Percentiles rank a stretch among this genome's conserved stretches.
These are phyloP conservation scores for Lentinus brumalis DNA, from an alignment of 768 basidiomycete species.

Conservation along the genomic window DNA sequence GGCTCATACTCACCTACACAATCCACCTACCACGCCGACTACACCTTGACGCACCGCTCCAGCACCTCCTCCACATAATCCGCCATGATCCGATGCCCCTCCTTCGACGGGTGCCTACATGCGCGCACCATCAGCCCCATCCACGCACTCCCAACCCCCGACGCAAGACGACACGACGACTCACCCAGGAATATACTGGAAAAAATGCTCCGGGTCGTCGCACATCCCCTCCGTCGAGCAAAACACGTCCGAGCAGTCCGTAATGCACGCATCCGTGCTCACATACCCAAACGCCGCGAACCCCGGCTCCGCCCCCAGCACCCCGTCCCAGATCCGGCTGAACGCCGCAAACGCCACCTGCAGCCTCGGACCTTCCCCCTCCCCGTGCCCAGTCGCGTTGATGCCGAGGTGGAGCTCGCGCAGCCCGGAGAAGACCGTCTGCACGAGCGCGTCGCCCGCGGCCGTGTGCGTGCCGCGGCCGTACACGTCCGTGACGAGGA, in stretches of 20 bases:
- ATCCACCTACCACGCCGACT: not conserved
- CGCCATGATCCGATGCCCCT: constrained; percentile 54
- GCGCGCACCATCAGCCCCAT: not conserved
- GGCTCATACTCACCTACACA: no score
- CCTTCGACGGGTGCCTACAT: constrained; percentile 50
- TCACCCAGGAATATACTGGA: constrained; percentile 55
- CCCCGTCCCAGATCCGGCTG: constrained; percentile 51
- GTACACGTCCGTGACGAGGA: constrained; percentile 53
- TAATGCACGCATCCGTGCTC: constrained; percentile 31
- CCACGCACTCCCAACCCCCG: not conserved
- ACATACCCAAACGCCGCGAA: constrained; percentile 51
- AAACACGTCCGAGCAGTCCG: constrained; percentile 13
- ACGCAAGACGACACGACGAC: constrained; percentile 10
- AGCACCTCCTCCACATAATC: constrained; percentile 49
- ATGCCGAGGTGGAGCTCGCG: constrained; percentile 32
- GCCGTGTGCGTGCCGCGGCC: constrained; percentile 45
- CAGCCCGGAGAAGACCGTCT: constrained; percentile 47
- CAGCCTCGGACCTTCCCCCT: constrained; percentile 17
- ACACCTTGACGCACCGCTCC: constrained; percentile 27
- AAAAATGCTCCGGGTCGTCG: constrained; percentile 43
- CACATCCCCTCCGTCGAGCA: constrained; percentile 27
- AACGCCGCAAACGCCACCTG: constrained; percentile 48
- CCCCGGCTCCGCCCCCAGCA: constrained; percentile 46
- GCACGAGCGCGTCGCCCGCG: constrained; percentile 49
- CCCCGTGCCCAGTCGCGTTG: constrained; percentile 12